Conservation (phyloP, 2,329 filamentous ascomycete genomes). For the Nemania bipapillata region DNA sequence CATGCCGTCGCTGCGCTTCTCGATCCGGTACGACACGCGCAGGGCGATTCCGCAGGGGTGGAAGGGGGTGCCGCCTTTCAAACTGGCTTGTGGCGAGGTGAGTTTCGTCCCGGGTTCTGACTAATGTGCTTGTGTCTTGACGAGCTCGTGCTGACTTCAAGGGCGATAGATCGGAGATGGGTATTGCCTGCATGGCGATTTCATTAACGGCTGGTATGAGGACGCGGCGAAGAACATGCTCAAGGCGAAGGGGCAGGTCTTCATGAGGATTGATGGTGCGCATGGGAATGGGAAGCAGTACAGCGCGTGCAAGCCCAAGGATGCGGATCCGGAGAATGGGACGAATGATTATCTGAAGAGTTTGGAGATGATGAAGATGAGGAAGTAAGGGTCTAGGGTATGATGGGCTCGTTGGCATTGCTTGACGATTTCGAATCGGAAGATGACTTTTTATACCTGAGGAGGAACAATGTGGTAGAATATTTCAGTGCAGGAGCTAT, state of each 20-base stretch:
- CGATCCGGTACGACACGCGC: slow-evolving; percentile 47
- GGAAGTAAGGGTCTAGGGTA: neutral
- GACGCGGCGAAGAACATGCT: slow-evolving; percentile 58
- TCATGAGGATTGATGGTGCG: slow-evolving; percentile 52
- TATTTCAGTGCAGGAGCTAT: too few species aligned
- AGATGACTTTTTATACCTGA: too few species aligned
- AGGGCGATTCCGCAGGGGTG: slow-evolving; percentile 56
- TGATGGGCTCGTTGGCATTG: too few species aligned
- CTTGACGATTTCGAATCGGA: too few species aligned
- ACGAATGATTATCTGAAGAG: slow-evolving; percentile 56
- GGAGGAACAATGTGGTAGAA: too few species aligned
- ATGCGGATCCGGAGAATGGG: slow-evolving; percentile 56
- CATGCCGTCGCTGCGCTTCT: slow-evolving; percentile 61
- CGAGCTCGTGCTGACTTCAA: neutral
- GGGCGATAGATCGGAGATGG: slow-evolving; percentile 42
- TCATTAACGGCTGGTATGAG: slow-evolving; percentile 59
- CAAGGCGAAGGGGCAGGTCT: slow-evolving; percentile 44
- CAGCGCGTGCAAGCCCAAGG: slow-evolving; percentile 52
- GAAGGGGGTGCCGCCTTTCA: slow-evolving; percentile 58
- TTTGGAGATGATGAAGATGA: slow-evolving; percentile 38
- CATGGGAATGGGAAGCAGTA: slow-evolving; percentile 49
- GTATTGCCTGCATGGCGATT: slow-evolving; percentile 59
- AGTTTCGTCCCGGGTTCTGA: slow-evolving; percentile 1
- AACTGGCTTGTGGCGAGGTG: slow-evolving; percentile 55
- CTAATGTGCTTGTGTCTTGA: neutral